phyloP scores from a whole-genome alignment of 257 asterid species.

The Capsicum chinense region DNA sequence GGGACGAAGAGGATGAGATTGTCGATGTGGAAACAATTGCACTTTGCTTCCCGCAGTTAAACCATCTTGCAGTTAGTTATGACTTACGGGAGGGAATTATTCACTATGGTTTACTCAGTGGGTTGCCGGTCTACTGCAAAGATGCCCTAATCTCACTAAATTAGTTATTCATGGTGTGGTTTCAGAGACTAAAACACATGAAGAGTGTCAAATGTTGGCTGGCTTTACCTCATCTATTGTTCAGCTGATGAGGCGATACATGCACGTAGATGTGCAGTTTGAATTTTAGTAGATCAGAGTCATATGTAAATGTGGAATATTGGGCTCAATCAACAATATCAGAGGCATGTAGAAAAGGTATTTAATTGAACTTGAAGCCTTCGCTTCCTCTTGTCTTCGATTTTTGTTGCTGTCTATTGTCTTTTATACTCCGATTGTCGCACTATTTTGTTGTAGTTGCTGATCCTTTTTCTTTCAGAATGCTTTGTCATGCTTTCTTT shows the following conservation, averaged over 20 bases:
- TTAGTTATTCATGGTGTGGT: slow-evolving; percentile 80
- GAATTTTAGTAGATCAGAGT: slow-evolving; percentile 61
- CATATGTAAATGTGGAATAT: neutral
- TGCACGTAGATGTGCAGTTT: slow-evolving; percentile 75
- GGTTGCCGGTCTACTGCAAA: slow-evolving; percentile 75
- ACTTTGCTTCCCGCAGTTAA: slow-evolving; percentile 72
- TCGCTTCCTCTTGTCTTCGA: slow-evolving; percentile 9
- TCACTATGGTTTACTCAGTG: slow-evolving; percentile 69
- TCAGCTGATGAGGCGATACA: slow-evolving; percentile 68
- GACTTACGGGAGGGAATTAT: slow-evolving; percentile 56
- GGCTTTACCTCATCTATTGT: slow-evolving; percentile 72
- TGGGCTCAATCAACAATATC: slow-evolving; percentile 15
- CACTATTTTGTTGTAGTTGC: neutral
- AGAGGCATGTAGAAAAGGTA: slow-evolving; percentile 25
- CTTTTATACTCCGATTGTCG: neutral
- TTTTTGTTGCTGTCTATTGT: no score
- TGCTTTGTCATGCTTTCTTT: neutral
- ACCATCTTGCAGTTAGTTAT: slow-evolving; percentile 69
- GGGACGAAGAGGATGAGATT: slow-evolving; percentile 92
- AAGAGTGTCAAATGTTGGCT: slow-evolving; percentile 79
- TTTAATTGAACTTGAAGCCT: neutral
- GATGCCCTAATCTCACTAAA: slow-evolving; percentile 72
- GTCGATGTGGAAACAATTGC: slow-evolving; percentile 82
- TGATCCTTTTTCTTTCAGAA: neutral
- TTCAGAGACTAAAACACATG: slow-evolving; percentile 85